Percentiles rank a stretch among this genome's conserved stretches.
These are phyloP conservation scores for Zymoseptoria tritici DNA, from an alignment of 2,329 filamentous ascomycete species.

Conservation along the genomic window DNA sequence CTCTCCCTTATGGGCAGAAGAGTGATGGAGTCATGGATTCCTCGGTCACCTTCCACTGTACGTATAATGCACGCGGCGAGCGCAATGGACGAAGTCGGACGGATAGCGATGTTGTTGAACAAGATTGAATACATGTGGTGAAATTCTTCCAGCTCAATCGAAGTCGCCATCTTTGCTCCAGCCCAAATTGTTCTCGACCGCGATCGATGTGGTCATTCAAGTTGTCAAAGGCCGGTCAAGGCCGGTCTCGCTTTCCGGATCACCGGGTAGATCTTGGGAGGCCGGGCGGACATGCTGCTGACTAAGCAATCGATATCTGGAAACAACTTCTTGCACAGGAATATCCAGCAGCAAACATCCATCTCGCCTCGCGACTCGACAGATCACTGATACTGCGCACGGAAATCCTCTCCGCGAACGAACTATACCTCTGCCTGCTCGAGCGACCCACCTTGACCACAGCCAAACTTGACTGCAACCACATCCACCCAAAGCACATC, in stretches of 20 bases:
- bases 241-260: neutral
- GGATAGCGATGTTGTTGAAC: neutral
- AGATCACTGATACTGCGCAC: neutral
- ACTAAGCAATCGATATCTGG: neutral
- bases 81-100: neutral
- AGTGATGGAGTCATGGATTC: constrained; percentile 1
- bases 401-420: too few species aligned
- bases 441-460: neutral
- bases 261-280: neutral
- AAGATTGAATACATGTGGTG: neutral
- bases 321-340: neutral
- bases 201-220: constrained; percentile 3
- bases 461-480: neutral
- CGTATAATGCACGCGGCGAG: neutral
- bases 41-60: neutral
- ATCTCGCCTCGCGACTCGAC: neutral
- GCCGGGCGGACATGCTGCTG: neutral
- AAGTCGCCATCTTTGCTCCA: neutral
- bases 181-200: neutral
- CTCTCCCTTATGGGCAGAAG: constrained; percentile 1
- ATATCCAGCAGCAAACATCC: neutral
- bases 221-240: neutral
- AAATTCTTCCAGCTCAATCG: neutral
- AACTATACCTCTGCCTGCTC: neutral
- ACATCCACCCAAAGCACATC: neutral